Base-by-base conservation (phyloP, 2,329 filamentous ascomycete genomes). In the Xylaria sp. region DNA sequence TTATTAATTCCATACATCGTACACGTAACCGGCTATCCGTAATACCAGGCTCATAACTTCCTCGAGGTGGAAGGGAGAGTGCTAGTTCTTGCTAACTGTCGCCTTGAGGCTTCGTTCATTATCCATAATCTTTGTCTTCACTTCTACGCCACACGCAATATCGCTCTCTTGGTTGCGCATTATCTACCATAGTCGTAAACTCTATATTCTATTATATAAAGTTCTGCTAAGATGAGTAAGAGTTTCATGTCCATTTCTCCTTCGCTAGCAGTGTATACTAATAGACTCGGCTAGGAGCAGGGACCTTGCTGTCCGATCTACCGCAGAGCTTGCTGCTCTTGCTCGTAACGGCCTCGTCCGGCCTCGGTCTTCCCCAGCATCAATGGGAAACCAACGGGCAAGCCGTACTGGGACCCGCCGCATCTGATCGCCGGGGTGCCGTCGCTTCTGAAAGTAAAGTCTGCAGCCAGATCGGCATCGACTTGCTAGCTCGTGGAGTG, bases 381-480 rank as follows among this genome's bases (percentile, higher is more conserved):
- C 54, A 62, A 48, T 69, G 64, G 67, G 49, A 43, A 15, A 12
- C 13, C 31, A 25, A 51, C 13, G 68, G 54, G n/a, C 75, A 77
- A 41, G 49, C 56, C 9, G 74, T 75, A 3, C 68, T 77, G 20
- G 57, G 66, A 23, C 51, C 72, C 33, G 66, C 48, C 25, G 41
- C 48, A 33, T 71, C 74, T 15, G 72, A 65, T 3, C 66, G 62
- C 25, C 68, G 66, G 51, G 78, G 78, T 10, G 78, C 76, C 41
- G 76, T 79, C 46, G 78, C 78, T n/a, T 74, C 71, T 49, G 78
- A 79, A 65, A 78, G 72, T 57, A 77, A 72, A 66, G 69, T 76
- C 20, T 79, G 78, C 62, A 79, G 78, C 58, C 71, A 79, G 66
- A 77, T 79, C 64, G 78, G 78, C 39, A 78, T 79, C 41, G 76